These are phyloP conservation scores for Globisporangium radiosum DNA, from an alignment of 352 stramenopile genomes.

Conservation along the genomic window DNA sequence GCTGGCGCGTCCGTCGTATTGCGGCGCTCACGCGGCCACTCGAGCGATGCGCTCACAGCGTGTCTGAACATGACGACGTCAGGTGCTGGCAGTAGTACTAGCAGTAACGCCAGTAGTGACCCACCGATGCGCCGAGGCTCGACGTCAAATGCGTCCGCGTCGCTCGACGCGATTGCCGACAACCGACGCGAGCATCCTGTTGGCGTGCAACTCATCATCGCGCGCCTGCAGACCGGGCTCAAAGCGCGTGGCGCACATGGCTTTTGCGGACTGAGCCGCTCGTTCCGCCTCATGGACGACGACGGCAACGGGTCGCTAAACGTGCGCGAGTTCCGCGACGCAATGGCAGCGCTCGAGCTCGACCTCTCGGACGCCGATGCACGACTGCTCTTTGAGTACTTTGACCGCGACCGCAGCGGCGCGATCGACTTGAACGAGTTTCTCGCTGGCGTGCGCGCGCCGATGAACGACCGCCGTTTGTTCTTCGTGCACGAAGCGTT, in stretches of 20 bases:
- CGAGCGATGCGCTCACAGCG: constrained; percentile 40
- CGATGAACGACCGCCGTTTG: constrained; percentile 61
- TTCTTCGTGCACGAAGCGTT: constrained; percentile 80
- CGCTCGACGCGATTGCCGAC: background rate
- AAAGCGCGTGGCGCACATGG: constrained; percentile 56
- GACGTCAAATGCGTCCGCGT: background rate
- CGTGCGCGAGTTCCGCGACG: constrained; percentile 69
- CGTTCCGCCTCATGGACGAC: constrained; percentile 73
- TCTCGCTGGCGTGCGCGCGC: constrained; percentile 67
- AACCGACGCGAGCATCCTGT: constrained; percentile 28
- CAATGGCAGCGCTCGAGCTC: constrained; percentile 47
- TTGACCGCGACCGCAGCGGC: constrained; percentile 77
- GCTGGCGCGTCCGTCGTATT: constrained; percentile 13
- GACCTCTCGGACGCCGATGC: constrained; percentile 39
- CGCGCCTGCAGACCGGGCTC: constrained; percentile 35
- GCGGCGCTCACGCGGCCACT: constrained; percentile 35
- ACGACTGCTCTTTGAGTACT: constrained; percentile 72
- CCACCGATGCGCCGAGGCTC: no score
- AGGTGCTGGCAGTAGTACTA: background rate
- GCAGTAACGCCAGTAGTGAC: background rate
- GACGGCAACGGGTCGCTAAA: constrained; percentile 69
- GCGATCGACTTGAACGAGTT: constrained; percentile 85
- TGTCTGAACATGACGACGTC: constrained; percentile 29
- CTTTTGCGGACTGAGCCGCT: constrained; percentile 70
- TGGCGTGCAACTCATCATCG: constrained; percentile 54